phyloP scores from a whole-genome alignment of 768 basidiomycete species.

The Lyophyllum atratum region DNA sequence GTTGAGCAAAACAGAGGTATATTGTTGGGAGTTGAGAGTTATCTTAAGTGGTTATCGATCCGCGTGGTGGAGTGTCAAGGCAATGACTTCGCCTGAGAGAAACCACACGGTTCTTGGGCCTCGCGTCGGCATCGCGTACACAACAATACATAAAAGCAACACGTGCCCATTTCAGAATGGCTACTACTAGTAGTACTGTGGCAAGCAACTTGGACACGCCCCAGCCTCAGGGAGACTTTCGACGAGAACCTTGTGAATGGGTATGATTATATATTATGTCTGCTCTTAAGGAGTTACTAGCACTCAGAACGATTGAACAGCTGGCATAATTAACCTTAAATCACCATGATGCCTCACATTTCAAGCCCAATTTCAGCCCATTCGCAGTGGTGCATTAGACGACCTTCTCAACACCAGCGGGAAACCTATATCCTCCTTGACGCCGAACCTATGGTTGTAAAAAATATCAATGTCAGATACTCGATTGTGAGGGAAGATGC shows the following conservation, averaged over 20 bases:
- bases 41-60: background rate
- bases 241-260: too few species aligned
- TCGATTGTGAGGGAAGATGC: too few species aligned
- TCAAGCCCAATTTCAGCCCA: background rate
- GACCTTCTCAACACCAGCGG: conserved; percentile 64
- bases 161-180: background rate
- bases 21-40: background rate
- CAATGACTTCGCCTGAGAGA: background rate
- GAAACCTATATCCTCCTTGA: conserved; percentile 67
- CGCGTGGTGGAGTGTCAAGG: background rate
- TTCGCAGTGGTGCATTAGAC: conserved; percentile 1
- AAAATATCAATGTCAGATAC: too few species aligned
- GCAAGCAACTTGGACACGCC: too few species aligned
- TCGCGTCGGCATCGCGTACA: background rate
- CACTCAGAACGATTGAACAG: too few species aligned
- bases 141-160: background rate
- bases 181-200: too few species aligned
- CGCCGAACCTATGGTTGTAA: conserved; percentile 63
- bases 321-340: too few species aligned
- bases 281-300: too few species aligned
- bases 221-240: too few species aligned
- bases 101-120: background rate
- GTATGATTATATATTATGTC: too few species aligned
- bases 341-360: background rate
- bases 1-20: background rate